These are phyloP conservation scores for Mucor velutinosus DNA, from an alignment of 371 early-diverging fungal species.

Conservation along the genomic window DNA sequence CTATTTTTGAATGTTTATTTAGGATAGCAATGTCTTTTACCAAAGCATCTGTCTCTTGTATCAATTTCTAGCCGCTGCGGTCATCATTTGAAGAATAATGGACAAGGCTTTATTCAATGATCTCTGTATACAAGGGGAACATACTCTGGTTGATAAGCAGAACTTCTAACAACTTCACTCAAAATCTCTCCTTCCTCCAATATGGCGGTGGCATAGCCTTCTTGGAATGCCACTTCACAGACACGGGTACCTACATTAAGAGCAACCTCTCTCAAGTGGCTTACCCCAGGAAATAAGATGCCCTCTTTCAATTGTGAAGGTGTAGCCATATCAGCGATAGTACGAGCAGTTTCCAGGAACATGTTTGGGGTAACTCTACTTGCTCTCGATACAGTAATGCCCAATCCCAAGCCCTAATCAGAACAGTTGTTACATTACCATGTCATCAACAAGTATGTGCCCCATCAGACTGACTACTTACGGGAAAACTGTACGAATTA, in stretches of 20 bases:
- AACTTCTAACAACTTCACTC: slow-evolving; percentile 47
- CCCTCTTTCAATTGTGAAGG: slow-evolving; percentile 61
- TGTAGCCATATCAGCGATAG: slow-evolving; percentile 60
- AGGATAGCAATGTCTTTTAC: too few relatives aligned
- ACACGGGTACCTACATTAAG: slow-evolving; percentile 55
- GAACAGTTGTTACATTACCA: not conserved
- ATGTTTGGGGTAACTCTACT: slow-evolving; percentile 54
- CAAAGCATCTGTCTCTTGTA: not conserved
- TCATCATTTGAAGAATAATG: not conserved
- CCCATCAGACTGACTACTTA: too few relatives aligned
- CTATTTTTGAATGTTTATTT: too few relatives aligned
- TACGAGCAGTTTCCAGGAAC: slow-evolving; percentile 63
- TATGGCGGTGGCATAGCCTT: slow-evolving; percentile 51
- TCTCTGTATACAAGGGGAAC: slow-evolving; percentile 49
- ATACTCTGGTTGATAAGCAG: slow-evolving; percentile 59
- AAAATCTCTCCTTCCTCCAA: slow-evolving; percentile 50
- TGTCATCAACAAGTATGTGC: not conserved
- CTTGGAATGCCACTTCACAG: slow-evolving; percentile 64
- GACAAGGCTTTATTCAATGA: not conserved
- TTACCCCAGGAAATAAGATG: slow-evolving; percentile 58
- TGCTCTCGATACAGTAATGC: slow-evolving; percentile 58
- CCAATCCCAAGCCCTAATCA: slow-evolving; percentile 55
- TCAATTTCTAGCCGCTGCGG: too few relatives aligned
- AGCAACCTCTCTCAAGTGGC: slow-evolving; percentile 52
- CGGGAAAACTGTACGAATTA: slow-evolving; percentile 63